Percentiles rank a stretch among this genome's conserved stretches.
These are phyloP conservation scores for Pythium brachiatum DNA, from an alignment of 352 stramenopile species.

Conservation along the genomic window DNA sequence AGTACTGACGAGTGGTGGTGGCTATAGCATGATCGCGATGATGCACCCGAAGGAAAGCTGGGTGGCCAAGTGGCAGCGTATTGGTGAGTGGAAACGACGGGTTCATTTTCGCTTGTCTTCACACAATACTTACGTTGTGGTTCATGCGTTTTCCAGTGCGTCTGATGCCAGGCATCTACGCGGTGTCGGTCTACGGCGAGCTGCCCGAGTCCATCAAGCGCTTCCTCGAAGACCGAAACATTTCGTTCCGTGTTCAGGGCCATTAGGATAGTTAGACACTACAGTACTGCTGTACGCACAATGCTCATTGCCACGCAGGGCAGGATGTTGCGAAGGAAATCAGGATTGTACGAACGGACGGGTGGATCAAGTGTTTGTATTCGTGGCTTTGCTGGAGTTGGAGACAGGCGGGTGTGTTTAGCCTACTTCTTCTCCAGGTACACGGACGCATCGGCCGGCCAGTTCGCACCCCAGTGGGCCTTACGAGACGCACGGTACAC, in stretches of 20 bases:
- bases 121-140: neutral
- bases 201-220: conserved; percentile 86
- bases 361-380: neutral
- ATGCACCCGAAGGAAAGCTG: conserved; percentile 89
- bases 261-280: conserved; percentile 6
- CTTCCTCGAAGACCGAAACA: conserved; percentile 86
- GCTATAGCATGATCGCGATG: conserved; percentile 84
- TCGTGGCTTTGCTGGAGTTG: neutral
- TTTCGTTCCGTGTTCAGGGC: conserved; percentile 73
- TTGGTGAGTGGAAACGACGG: conserved; percentile 38
- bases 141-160: conserved; percentile 37
- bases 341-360: neutral
- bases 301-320: neutral
- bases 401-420: too few relatives aligned
- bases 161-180: conserved; percentile 83
- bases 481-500: conserved; percentile 82
- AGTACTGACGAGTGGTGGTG: neutral
- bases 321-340: neutral
- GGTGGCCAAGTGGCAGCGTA: conserved; percentile 88
- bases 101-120: neutral
- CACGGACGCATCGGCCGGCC: conserved; percentile 63
- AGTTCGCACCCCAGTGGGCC: conserved; percentile 75
- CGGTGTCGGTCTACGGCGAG: conserved; percentile 83
- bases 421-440: conserved; percentile 36
- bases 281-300: too few relatives aligned